These are phyloP conservation scores for Delonix regia DNA, from an alignment of 306 rosid genomes.

Conservation along the genomic window DNA sequence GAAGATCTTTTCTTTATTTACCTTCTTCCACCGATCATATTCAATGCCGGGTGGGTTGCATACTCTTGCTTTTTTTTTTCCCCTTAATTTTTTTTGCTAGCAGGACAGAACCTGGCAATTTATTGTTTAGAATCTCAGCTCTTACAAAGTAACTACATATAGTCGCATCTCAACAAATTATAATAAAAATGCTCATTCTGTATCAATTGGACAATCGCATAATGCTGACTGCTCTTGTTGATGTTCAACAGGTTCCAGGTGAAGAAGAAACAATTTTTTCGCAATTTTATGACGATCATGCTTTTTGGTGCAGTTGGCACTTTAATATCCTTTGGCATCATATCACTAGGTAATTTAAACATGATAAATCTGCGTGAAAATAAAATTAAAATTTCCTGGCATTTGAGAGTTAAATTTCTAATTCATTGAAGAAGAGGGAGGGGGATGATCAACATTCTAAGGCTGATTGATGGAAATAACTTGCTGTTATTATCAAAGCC, in stretches of 20 bases:
- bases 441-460: not conserved
- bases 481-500: not conserved
- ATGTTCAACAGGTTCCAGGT: conserved; percentile 79
- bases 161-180: not conserved
- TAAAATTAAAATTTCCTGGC: not conserved
- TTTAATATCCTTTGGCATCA: conserved; percentile 82
- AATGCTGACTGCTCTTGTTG: conserved; percentile 28
- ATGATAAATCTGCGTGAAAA: not conserved
- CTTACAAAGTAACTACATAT: not conserved
- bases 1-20: conserved; percentile 96
- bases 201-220: not conserved
- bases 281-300: conserved; percentile 87
- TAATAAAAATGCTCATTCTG: not conserved
- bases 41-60: conserved; percentile 86
- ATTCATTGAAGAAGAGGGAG: not conserved
- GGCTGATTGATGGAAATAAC: not conserved
- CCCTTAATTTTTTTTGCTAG: not conserved
- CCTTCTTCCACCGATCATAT: conserved; percentile 97
- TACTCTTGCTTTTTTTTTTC: not conserved
- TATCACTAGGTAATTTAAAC: conserved; percentile 74
- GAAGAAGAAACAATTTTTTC: conserved; percentile 96
- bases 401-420: not conserved
- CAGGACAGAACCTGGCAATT: not conserved
- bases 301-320: conserved; percentile 94
- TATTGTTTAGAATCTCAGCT: not conserved